Percentiles rank a stretch among this genome's conserved stretches.
phyloP scores from a whole-genome alignment of 2,329 filamentous ascomycete genomes.

The Ophiosphaerella korrae region DNA sequence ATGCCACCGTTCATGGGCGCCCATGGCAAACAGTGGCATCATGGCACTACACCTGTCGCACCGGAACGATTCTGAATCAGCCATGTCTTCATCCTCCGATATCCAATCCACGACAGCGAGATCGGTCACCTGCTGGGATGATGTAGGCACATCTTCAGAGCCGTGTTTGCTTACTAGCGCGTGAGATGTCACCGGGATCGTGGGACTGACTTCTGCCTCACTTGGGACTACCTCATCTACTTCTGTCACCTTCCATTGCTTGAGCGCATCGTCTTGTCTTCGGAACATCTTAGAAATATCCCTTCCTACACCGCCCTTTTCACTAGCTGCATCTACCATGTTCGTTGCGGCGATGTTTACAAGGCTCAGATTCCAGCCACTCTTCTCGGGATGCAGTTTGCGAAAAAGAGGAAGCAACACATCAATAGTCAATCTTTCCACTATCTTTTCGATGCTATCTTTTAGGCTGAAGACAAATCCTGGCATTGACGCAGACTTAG shows the following conservation, averaged over 20 bases:
- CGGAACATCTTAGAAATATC: conserved; percentile 86
- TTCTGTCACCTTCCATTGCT: conserved; percentile 67
- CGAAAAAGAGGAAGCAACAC: conserved; percentile 73
- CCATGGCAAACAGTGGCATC: conserved; percentile 64
- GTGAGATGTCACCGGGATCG: neutral
- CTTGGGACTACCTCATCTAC: conserved; percentile 35
- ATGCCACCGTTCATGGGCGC: conserved; percentile 63
- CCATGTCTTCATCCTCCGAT: conserved; percentile 42
- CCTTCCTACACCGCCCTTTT: conserved; percentile 60
- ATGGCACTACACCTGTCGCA: conserved; percentile 59
- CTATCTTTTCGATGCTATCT: conserved; percentile 63
- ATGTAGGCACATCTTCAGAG: conserved; percentile 41
- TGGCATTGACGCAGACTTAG: conserved; percentile 75
- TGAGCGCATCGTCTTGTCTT: conserved; percentile 70
- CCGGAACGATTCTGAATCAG: conserved; percentile 37
- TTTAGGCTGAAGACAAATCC: conserved; percentile 71
- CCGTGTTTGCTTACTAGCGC: conserved; percentile 16
- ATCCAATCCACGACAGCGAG: conserved; percentile 27
- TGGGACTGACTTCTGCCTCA: neutral
- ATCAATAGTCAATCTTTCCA: conserved; percentile 72
- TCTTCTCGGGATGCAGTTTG: conserved; percentile 70
- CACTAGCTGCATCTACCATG: conserved; percentile 63
- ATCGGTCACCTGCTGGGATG: conserved; percentile 26
- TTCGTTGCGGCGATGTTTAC: conserved; percentile 89
- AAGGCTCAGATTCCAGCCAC: conserved; percentile 79